Conservation (phyloP, 768 basidiomycete genomes). For the Agrocybe pediades region DNA sequence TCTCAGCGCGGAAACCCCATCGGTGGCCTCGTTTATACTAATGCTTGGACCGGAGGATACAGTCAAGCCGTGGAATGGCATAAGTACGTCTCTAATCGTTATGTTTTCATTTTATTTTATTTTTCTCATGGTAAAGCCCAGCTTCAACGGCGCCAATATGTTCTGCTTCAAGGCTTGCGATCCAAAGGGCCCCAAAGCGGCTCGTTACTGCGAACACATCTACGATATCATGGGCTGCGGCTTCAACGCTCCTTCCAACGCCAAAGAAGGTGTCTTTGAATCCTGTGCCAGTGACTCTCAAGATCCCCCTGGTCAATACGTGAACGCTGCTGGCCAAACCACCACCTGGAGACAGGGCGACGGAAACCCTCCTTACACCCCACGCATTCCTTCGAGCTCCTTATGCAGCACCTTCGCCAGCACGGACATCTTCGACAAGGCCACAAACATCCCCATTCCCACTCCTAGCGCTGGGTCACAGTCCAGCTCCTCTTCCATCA, state of each 20-base stretch:
- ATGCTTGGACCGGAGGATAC: constrained; percentile 44
- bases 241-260: constrained; percentile 71
- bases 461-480: constrained; percentile 21
- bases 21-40: constrained; percentile 70
- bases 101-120: background rate
- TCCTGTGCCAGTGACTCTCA: constrained; percentile 68
- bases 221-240: constrained; percentile 72
- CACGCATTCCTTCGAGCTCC: constrained; percentile 37
- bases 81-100: constrained; percentile 44
- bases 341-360: constrained; percentile 5
- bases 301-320: constrained; percentile 49
- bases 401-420: constrained; percentile 33
- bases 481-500: background rate
- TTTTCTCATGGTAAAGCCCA: constrained; percentile 19
- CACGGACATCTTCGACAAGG: constrained; percentile 26
- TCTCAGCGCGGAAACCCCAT: constrained; percentile 78
- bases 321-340: constrained; percentile 27
- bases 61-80: constrained; percentile 70
- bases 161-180: constrained; percentile 53
- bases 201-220: constrained; percentile 66
- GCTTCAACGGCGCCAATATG: constrained; percentile 66
- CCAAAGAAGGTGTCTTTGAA: constrained; percentile 59
- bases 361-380: background rate
- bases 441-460: constrained; percentile 12
- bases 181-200: constrained; percentile 40